Conservation (phyloP, 2,329 filamentous ascomycete species). For the Cladosporium sp. region DNA sequence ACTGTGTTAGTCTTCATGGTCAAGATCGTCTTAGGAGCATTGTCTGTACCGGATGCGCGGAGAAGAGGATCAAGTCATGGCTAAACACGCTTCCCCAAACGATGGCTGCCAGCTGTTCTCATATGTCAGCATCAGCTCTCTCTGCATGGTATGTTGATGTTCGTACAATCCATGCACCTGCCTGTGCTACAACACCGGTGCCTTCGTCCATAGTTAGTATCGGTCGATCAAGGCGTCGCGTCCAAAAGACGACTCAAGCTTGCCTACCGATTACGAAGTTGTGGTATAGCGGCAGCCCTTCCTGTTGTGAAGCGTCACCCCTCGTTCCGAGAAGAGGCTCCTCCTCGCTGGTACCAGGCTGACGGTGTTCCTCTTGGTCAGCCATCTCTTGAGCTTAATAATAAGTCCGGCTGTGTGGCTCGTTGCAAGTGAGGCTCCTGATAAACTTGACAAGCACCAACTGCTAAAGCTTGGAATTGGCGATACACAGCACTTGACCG, state of each 20-base stretch:
- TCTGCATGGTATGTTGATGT: background rate
- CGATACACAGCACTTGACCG: background rate
- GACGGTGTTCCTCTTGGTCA: slow-evolving; percentile 40
- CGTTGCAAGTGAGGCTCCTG: background rate
- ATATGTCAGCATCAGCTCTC: slow-evolving; percentile 6
- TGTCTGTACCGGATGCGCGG: slow-evolving; percentile 72
- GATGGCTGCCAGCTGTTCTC: slow-evolving; percentile 59
- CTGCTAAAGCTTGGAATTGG: too few relatives aligned
- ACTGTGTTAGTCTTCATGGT: background rate
- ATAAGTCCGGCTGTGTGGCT: background rate
- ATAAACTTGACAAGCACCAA: too few relatives aligned
- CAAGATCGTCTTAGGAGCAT: background rate
- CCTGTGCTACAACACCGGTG: slow-evolving; percentile 75
- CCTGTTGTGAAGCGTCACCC: slow-evolving; percentile 69
- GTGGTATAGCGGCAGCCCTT: slow-evolving; percentile 58
- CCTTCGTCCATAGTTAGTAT: slow-evolving; percentile 48
- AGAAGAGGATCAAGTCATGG: slow-evolving; percentile 70
- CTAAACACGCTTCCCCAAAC: slow-evolving; percentile 76
- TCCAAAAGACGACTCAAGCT: background rate
- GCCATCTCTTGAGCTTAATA: slow-evolving; percentile 42
- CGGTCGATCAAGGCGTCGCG: background rate
- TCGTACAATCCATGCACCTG: slow-evolving; percentile 66
- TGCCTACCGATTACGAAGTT: slow-evolving; percentile 71
- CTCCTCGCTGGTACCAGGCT: slow-evolving; percentile 49
- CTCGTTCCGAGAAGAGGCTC: slow-evolving; percentile 67